These are phyloP conservation scores for Xylariaceae sp. DNA, from an alignment of 2,329 filamentous ascomycete species.

Conservation along the genomic window DNA sequence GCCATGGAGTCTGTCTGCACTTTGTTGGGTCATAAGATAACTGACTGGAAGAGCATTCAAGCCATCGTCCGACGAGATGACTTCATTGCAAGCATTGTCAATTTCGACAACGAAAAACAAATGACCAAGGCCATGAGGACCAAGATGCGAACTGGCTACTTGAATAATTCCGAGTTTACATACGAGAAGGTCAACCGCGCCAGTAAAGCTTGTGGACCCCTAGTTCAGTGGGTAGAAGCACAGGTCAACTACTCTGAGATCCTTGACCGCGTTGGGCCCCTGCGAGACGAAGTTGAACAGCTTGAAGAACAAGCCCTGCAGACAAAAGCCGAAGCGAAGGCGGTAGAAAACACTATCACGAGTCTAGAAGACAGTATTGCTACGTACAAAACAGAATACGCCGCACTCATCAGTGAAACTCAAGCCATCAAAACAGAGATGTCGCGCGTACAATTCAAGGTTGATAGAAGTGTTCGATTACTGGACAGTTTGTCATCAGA, in stretches of 20 bases:
- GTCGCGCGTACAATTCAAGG: slow-evolving; percentile 94
- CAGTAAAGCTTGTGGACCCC: slow-evolving; percentile 91
- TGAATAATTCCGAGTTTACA: slow-evolving; percentile 92
- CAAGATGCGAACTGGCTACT: slow-evolving; percentile 89
- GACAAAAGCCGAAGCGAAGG: slow-evolving; percentile 89
- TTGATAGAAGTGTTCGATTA: slow-evolving; percentile 89
- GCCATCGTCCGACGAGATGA: slow-evolving; percentile 86
- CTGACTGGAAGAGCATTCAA: slow-evolving; percentile 89
- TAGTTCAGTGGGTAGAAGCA: slow-evolving; percentile 95
- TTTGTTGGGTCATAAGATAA: slow-evolving; percentile 81
- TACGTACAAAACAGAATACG: slow-evolving; percentile 94
- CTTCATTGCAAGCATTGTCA: slow-evolving; percentile 96
- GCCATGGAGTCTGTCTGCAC: slow-evolving; percentile 96
- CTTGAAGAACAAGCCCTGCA: slow-evolving; percentile 85
- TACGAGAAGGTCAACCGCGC: slow-evolving; percentile 95
- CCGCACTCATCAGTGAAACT: slow-evolving; percentile 90
- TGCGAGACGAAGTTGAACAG: slow-evolving; percentile 82
- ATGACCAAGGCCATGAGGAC: slow-evolving; percentile 80
- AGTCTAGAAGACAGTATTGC: slow-evolving; percentile 86
- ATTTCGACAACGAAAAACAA: slow-evolving; percentile 90
- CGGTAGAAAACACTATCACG: slow-evolving; percentile 81
- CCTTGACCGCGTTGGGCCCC: slow-evolving; percentile 84
- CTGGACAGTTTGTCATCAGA: slow-evolving; percentile 95
- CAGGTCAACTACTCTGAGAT: slow-evolving; percentile 99
- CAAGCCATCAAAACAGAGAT: slow-evolving; percentile 97